Percentiles rank a stretch among this genome's conserved stretches.
phyloP scores from a whole-genome alignment of 2,329 filamentous ascomycete genomes.

The Scytalidium sp. region DNA sequence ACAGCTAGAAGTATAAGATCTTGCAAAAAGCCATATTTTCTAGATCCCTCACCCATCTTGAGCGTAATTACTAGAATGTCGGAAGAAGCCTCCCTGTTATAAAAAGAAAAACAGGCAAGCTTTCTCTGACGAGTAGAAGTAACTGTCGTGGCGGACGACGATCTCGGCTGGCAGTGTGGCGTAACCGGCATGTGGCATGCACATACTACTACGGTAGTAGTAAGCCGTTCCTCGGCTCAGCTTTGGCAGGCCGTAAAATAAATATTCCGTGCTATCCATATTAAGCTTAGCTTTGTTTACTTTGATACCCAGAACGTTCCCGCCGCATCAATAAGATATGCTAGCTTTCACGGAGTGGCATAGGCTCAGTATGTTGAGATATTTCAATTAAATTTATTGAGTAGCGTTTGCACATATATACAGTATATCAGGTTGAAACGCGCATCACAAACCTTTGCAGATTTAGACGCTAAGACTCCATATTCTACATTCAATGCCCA shows the following conservation, averaged over 20 bases:
- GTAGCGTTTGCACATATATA: neutral
- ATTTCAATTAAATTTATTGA: neutral
- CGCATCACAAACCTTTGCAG: too few species aligned
- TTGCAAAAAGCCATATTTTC: conserved; percentile 32
- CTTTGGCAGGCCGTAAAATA: neutral
- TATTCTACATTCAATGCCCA: conserved; percentile 18
- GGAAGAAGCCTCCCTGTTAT: neutral
- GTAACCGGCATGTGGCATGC: neutral
- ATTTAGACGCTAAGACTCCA: too few species aligned
- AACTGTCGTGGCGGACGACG: neutral
- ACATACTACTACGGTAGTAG: neutral
- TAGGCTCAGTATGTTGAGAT: neutral
- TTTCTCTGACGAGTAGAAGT: neutral
- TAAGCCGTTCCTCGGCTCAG: neutral
- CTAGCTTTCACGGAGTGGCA: neutral
- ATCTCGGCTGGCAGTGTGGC: neutral
- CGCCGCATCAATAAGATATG: neutral
- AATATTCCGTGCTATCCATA: neutral
- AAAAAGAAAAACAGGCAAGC: neutral
- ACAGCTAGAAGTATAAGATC: conserved; percentile 32
- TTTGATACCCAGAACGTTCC: neutral
- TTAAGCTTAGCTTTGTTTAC: neutral
- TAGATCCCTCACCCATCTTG: conserved; percentile 25
- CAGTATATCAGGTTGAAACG: too few species aligned
- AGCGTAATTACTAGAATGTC: neutral